phyloP scores from a whole-genome alignment of 164 flowering plant species.

The Piper betle region DNA sequence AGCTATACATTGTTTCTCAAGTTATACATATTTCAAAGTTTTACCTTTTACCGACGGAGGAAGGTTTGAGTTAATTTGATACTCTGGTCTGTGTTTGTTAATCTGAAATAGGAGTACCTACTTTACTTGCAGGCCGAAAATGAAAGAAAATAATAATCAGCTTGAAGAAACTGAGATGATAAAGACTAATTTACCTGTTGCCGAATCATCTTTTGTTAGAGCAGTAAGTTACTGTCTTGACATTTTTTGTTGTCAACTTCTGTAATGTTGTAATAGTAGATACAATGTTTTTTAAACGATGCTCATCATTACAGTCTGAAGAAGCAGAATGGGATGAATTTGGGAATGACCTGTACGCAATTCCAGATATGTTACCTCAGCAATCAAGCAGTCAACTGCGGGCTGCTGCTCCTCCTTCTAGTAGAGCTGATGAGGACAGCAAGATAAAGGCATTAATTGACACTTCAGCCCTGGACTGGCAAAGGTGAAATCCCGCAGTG shows the following conservation, averaged over 20 bases:
- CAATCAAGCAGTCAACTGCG: conserved; percentile 32
- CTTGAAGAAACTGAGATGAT: conserved; percentile 33
- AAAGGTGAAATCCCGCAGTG: conserved; percentile 34
- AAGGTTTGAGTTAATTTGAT: no score
- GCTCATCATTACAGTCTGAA: conserved; percentile 37
- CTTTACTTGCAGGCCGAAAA: conserved; percentile 47
- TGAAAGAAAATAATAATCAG: conserved; percentile 18
- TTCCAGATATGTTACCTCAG: conserved; percentile 52
- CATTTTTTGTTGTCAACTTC: neutral
- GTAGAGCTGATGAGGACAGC: conserved; percentile 81
- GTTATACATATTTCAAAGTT: neutral
- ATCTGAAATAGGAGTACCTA: neutral
- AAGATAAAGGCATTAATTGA: conserved; percentile 82
- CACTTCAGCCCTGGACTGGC: conserved; percentile 86
- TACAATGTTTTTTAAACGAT: neutral
- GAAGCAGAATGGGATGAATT: conserved; percentile 90
- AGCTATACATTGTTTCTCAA: no score
- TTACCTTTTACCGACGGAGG: neutral
- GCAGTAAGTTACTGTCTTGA: conserved; percentile 32
- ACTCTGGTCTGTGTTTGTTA: neutral
- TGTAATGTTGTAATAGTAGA: neutral
- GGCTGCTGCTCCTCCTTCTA: conserved; percentile 58
- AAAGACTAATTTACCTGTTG: conserved; percentile 27
- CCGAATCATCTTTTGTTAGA: conserved; percentile 38
- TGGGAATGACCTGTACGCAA: conserved; percentile 83